Evolutionary conservation across 2,329 filamentous ascomycete species (phyloP), one percentile per base, ranked within the genome.

Genomic region (Colletotrichum liaoningense): DNA sequence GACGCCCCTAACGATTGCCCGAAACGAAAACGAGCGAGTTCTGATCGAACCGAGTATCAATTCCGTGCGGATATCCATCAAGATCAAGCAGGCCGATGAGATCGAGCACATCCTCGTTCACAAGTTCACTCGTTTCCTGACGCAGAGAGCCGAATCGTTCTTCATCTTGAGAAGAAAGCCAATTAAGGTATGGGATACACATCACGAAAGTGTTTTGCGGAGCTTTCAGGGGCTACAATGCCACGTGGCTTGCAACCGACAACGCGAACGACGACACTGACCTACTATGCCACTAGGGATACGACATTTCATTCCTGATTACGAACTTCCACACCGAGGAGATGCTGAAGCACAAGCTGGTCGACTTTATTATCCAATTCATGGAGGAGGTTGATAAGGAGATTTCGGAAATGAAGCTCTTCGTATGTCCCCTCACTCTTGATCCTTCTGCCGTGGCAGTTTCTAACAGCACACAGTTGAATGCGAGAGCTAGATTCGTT

Each of bases 311-410:
- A 8, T 99, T 99, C 88, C 84, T 99, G 80, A 97, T 99, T 81
- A 99, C 97, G 59, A 99, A 99, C 86, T 97, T 97, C 88, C 97
- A 99, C 80, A 98, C 97, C 5, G 97, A 98, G 84, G 94, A 97
- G 82, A 98, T 99, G 95, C 84, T 98, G 82, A 98, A 98, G 88
- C 96, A 99, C 83, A 98, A 99, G 88, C 89, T 99, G 78, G 97
- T 99, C 42, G 97, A 99, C 83, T 99, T 99, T 80, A 97, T 99
- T 78, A 98, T 99, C 77, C 93, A 98, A 81, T 99, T 99, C 81
- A 98, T 99, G 96, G 96, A 99, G 84, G 97, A 99, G 83, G 97
- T 99, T 5, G 97, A 99, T 84, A 99, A 99, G 88, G 97, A 99
- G 84, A 99, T 99, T 74, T 98, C 97, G 3, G 97, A 99, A 86